Conservation (phyloP, 1,284 basidiomycete species). For the Rhodotorula sp. region DNA sequence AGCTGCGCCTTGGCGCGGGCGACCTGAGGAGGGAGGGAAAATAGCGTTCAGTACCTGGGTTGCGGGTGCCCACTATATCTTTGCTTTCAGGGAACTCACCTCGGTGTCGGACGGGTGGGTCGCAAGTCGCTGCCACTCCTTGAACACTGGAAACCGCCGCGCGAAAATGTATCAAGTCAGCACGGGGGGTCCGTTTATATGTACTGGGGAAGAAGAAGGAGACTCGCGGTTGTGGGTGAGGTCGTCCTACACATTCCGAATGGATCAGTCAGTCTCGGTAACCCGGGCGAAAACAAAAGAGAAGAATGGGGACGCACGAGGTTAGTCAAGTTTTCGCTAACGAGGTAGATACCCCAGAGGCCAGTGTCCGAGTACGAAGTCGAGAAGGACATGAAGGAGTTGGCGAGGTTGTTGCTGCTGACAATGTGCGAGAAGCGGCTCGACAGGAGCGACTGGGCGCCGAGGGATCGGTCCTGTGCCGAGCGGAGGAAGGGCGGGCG, state of each 20-base stretch:
- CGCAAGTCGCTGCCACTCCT: conserved; percentile 97
- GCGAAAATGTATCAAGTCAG: too few species aligned
- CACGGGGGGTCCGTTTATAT: too few species aligned
- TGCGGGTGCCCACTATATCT: not conserved
- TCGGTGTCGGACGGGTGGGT: conserved; percentile 66
- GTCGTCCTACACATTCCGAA: too few species aligned
- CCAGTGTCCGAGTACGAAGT: conserved; percentile 99
- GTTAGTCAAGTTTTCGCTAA: conserved; percentile 88
- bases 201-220: too few species aligned
- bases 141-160: conserved; percentile 54
- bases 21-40: conserved; percentile 51
- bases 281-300: too few species aligned
- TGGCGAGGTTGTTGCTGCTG: conserved; percentile 92
- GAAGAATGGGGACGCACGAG: too few species aligned
- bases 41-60: not conserved
- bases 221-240: too few species aligned
- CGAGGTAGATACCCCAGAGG: conserved; percentile 98
- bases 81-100: not conserved
- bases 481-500: not conserved
- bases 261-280: too few species aligned
- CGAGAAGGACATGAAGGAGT: conserved; percentile 99
- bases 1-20: conserved; percentile 97
- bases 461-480: conserved; percentile 85
- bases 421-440: conserved; percentile 90
- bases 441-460: conserved; percentile 82